These are phyloP conservation scores for Trichoderma lentiforme DNA, from an alignment of 2,329 filamentous ascomycete species.

Conservation along the genomic window DNA sequence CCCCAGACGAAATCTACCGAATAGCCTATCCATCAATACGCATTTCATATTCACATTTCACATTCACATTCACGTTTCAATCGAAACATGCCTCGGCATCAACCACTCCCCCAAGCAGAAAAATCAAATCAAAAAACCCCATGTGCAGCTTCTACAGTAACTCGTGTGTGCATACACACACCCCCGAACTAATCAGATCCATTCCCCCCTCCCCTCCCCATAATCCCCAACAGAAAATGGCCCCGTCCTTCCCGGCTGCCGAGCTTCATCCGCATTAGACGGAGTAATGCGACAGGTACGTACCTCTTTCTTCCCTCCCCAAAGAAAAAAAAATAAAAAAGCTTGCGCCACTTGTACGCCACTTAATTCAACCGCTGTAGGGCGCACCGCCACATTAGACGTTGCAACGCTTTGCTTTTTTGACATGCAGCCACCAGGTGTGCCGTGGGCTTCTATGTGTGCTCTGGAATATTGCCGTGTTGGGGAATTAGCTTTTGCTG, in stretches of 20 bases:
- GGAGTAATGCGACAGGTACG: neutral
- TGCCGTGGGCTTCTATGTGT: neutral
- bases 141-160: neutral
- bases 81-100: neutral
- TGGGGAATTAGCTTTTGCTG: neutral
- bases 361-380: too few species aligned
- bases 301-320: neutral
- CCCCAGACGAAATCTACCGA: neutral
- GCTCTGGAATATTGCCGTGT: neutral
- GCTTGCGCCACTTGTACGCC: neutral
- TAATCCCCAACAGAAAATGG: slow-evolving; percentile 15
- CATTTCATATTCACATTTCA: too few species aligned
- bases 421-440: neutral
- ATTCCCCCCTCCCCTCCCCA: neutral
- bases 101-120: neutral
- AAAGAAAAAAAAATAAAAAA: neutral
- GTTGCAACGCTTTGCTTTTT: neutral
- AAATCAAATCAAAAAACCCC: neutral
- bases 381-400: neutral
- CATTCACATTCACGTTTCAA: too few species aligned
- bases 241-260: neutral
- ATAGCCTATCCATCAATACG: neutral
- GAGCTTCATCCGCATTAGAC: neutral
- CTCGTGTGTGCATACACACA: neutral
- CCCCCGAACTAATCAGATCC: neutral